phyloP scores from a whole-genome alignment of 495 filamentous ascomycete genomes.

The Lepraria neglecta region DNA sequence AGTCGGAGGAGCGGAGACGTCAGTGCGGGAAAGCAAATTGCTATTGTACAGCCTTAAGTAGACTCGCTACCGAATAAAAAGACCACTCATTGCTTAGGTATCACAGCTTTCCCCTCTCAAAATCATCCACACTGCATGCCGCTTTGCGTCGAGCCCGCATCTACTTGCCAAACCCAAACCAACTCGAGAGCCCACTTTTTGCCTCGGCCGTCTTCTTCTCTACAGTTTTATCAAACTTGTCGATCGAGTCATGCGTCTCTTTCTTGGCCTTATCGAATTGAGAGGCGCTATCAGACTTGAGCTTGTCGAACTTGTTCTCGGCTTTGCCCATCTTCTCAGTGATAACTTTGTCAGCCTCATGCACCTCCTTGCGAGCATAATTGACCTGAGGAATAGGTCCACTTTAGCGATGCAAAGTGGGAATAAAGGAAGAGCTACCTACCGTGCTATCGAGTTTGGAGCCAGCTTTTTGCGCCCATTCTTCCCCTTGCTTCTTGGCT shows the following conservation, averaged over 20 bases:
- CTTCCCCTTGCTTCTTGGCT: constrained; percentile 47
- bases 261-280: constrained; percentile 37
- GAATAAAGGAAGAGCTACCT: constrained; percentile 27
- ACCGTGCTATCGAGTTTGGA: constrained; percentile 52
- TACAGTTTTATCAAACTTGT: constrained; percentile 61
- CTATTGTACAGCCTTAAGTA: constrained; percentile 1
- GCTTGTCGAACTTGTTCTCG: constrained; percentile 42
- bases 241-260: constrained; percentile 34
- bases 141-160: constrained; percentile 1
- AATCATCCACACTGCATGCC: not conserved
- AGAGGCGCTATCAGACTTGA: constrained; percentile 33
- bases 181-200: constrained; percentile 69
- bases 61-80: not conserved
- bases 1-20: not conserved
- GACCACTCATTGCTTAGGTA: not conserved
- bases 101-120: not conserved
- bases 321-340: constrained; percentile 22
- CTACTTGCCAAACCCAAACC: constrained; percentile 68
- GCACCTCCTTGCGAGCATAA: constrained; percentile 46
- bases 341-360: constrained; percentile 23
- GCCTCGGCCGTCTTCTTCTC: constrained; percentile 70
- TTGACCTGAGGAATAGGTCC: constrained; percentile 45
- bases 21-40: constrained; percentile 1
- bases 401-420: constrained; percentile 12
- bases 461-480: constrained; percentile 46